Conservation (phyloP, 1,284 basidiomycete genomes). For the Ustilago crameri region DNA sequence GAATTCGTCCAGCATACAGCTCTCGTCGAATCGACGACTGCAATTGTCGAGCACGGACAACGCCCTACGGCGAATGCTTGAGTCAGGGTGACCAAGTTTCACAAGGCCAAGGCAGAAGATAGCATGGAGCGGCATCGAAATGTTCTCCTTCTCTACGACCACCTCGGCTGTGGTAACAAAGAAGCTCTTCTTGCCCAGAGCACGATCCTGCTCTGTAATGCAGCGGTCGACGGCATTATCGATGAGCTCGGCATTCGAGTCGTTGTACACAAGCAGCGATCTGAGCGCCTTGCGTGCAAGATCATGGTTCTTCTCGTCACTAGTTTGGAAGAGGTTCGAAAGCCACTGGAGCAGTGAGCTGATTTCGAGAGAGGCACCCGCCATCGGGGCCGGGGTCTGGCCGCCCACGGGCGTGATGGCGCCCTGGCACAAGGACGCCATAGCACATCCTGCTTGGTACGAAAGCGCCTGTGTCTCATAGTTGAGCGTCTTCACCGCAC, state of each 20-base stretch:
- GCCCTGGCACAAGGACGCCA: conserved; percentile 76
- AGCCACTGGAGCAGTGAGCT: conserved; percentile 70
- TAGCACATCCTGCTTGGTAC: conserved; percentile 77
- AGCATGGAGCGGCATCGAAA: conserved; percentile 80
- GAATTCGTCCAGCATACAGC: conserved; percentile 68
- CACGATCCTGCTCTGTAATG: conserved; percentile 74
- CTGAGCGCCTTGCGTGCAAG: conserved; percentile 77
- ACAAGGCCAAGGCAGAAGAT: conserved; percentile 83
- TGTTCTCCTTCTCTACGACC: conserved; percentile 73
- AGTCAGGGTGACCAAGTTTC: conserved; percentile 82
- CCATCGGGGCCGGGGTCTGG: conserved; percentile 84
- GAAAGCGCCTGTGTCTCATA: conserved; percentile 73
- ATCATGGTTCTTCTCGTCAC: conserved; percentile 68
- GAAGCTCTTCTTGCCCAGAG: conserved; percentile 72
- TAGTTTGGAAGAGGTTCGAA: conserved; percentile 69
- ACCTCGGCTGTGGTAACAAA: conserved; percentile 84
- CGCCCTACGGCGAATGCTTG: conserved; percentile 78
- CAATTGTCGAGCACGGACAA: conserved; percentile 83
- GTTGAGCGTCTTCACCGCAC: conserved; percentile 71
- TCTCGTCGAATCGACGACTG: conserved; percentile 52
- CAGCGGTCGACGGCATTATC: conserved; percentile 79
- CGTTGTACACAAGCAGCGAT: conserved; percentile 76
- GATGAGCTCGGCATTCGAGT: conserved; percentile 75
- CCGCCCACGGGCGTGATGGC: conserved; percentile 71
- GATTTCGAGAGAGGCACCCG: conserved; percentile 72